Percentiles rank a stretch among this genome's conserved stretches.
phyloP scores from a whole-genome alignment of 164 flowering plant species.

The grape (Vitis vinifera) region ASM3070453v1 NC_081818.1:19152001-19152500 shows the following conservation, averaged over 20 bases:
- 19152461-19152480: no score
- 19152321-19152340: constrained; percentile 56
- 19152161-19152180: constrained; percentile 29
- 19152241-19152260: neutral
- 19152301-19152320: constrained; percentile 93
- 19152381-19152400: constrained; percentile 68
- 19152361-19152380: constrained; percentile 83
- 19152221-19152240: neutral
- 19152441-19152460: neutral
- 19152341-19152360: constrained; percentile 60
- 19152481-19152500: no score
- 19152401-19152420: constrained; percentile 80
- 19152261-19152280: constrained; percentile 53
- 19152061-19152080: constrained; percentile 57
- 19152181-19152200: neutral
- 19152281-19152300: constrained; percentile 76
- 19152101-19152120: constrained; percentile 17
- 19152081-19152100: constrained; percentile 33
- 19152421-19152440: constrained; percentile 68
- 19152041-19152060: constrained; percentile 47
- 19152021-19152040: constrained; percentile 60
- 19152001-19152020: no score
- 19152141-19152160: constrained; percentile 76
- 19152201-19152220: neutral
- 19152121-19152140: constrained; percentile 44